These are phyloP conservation scores for Spiromastix sp. DNA, from an alignment of 2,329 filamentous ascomycete genomes.

Conservation along the genomic window DNA sequence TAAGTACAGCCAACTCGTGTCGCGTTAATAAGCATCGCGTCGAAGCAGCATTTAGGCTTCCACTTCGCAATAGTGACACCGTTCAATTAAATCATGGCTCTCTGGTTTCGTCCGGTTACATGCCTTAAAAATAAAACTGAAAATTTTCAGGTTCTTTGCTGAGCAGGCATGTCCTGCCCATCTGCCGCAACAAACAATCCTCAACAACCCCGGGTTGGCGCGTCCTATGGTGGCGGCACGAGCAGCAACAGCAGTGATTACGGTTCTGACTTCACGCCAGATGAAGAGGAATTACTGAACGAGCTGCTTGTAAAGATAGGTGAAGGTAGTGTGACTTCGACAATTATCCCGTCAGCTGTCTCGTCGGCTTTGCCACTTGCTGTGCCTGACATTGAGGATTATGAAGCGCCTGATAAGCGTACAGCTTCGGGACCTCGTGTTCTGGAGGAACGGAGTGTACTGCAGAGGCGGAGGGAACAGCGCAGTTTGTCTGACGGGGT, in stretches of 20 bases:
- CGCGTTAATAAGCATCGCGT: no score
- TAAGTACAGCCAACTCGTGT: no score
- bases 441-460: slow-evolving; percentile 24
- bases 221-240: no score
- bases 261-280: slow-evolving; percentile 51
- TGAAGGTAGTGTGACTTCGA: slow-evolving; percentile 14
- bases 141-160: no score
- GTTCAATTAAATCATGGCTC: no score
- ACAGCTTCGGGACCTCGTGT: slow-evolving; percentile 31
- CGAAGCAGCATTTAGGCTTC: no score
- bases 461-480: slow-evolving; percentile 14
- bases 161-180: no score
- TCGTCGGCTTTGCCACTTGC: neutral
- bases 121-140: no score
- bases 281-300: slow-evolving; percentile 45
- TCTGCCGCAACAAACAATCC: no score
- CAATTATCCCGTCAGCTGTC: neutral
- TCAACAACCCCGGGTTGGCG: no score
- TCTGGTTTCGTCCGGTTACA: no score
- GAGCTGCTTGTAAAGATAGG: slow-evolving; percentile 39
- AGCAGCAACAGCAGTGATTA: slow-evolving; percentile 49
- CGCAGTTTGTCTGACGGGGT: slow-evolving; percentile 9
- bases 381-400: slow-evolving; percentile 35
- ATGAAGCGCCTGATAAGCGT: slow-evolving; percentile 25
- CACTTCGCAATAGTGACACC: no score